Conservation (phyloP, 2,329 filamentous ascomycete species). For the Blastomyces silverae region DNA sequence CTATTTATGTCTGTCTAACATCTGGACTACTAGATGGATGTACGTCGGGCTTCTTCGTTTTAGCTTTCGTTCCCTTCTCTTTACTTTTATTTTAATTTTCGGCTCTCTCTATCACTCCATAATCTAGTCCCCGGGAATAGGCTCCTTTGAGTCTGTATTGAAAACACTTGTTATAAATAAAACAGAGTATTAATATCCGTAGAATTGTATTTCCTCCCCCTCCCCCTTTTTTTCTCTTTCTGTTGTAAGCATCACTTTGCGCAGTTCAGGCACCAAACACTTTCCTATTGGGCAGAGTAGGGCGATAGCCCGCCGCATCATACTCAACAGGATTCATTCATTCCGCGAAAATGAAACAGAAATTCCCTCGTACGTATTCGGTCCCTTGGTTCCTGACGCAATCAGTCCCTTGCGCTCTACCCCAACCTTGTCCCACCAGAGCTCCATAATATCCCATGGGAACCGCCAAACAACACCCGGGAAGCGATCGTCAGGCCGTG, state of each 20-base stretch:
- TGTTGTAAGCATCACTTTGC: no score
- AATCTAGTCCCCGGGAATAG: no score
- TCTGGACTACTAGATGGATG: not conserved
- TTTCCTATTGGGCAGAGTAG: no score
- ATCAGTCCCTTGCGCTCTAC: not conserved
- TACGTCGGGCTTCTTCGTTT: not conserved
- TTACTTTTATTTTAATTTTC: not conserved
- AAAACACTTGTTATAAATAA: no score
- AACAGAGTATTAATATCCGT: no score
- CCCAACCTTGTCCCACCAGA: slow-evolving; percentile 1
- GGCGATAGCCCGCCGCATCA: no score
- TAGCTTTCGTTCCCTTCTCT: not conserved
- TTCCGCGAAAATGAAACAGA: not conserved
- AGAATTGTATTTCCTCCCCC: no score
- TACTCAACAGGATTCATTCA: not conserved
- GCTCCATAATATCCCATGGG: not conserved
- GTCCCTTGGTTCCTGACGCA: not conserved
- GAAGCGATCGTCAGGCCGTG: not conserved
- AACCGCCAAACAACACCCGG: not conserved
- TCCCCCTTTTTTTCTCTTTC: no score
- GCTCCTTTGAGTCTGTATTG: no score
- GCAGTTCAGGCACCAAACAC: no score
- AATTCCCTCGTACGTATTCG: not conserved
- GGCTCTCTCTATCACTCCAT: not conserved
- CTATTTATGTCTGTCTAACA: not conserved